Conservation (phyloP, 352 stramenopile species). For the Blastocystis sp. region DNA sequence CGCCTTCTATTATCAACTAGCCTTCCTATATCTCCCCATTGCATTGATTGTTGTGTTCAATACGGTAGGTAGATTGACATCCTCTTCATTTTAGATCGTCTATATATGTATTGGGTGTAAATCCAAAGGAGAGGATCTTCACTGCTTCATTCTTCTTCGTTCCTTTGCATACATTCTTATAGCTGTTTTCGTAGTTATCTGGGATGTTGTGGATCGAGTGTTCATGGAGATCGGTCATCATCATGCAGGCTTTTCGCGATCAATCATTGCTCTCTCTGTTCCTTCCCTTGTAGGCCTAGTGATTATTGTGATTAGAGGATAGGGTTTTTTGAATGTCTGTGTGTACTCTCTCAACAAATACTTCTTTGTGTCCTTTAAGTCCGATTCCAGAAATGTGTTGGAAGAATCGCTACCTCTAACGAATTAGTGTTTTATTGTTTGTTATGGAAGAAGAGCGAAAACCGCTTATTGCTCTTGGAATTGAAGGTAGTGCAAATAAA, state of each 20-base stretch:
- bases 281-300: neutral
- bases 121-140: neutral
- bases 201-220: constrained; percentile 12
- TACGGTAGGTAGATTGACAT: neutral
- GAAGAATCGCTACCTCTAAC: neutral
- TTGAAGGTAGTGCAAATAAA: constrained; percentile 98
- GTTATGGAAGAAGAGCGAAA: neutral
- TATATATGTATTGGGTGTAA: neutral
- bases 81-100: constrained; percentile 20
- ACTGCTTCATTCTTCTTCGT: neutral
- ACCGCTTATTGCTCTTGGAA: constrained; percentile 85
- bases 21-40: constrained; percentile 30
- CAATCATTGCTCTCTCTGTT: constrained; percentile 16
- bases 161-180: neutral
- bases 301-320: neutral
- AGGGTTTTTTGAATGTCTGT: constrained; percentile 56
- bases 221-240: neutral
- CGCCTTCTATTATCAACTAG: neutral
- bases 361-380: constrained; percentile 43
- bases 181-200: constrained; percentile 1
- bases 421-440: neutral
- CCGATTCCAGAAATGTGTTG: neutral
- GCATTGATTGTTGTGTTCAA: neutral
- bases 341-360: constrained; percentile 55
- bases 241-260: neutral